Evolutionary conservation across 306 rosid species (phyloP).

Genomic region (Senna tora): DNA sequence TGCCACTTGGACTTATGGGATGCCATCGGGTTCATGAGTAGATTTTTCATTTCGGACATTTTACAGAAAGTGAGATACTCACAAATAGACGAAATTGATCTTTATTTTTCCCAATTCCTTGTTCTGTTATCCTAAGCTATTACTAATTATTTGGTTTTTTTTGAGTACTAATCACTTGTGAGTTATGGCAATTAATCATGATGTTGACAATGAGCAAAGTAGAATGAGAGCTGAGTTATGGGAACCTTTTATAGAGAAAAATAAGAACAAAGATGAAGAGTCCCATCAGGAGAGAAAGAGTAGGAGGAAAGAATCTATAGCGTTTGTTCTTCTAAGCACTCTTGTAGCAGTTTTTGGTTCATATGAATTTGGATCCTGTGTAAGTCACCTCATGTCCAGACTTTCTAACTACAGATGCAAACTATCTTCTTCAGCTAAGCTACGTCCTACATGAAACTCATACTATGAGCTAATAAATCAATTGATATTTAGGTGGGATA

Average conservation of each 20-base stretch:
- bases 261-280: neutral
- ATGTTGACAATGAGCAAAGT: neutral
- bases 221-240: neutral
- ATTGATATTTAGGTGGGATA: constrained; percentile 47
- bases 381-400: neutral
- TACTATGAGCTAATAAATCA: neutral
- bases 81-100: neutral
- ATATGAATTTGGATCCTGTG: constrained; percentile 4
- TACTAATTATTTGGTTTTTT: neutral
- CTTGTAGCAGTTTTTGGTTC: constrained; percentile 19
- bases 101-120: neutral
- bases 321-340: constrained; percentile 4
- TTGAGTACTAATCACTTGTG: neutral
- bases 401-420: neutral
- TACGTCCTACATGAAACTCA: neutral
- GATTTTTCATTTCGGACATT: neutral
- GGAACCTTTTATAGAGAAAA: neutral
- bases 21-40: neutral
- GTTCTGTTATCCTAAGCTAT: neutral
- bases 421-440: neutral
- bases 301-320: neutral
- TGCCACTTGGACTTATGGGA: neutral
- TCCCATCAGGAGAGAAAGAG: neutral
- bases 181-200: constrained; percentile 13
- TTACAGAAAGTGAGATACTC: neutral